These are phyloP conservation scores for Boletus sp. DNA, from an alignment of 1,284 basidiomycete genomes.

Conservation along the genomic window DNA sequence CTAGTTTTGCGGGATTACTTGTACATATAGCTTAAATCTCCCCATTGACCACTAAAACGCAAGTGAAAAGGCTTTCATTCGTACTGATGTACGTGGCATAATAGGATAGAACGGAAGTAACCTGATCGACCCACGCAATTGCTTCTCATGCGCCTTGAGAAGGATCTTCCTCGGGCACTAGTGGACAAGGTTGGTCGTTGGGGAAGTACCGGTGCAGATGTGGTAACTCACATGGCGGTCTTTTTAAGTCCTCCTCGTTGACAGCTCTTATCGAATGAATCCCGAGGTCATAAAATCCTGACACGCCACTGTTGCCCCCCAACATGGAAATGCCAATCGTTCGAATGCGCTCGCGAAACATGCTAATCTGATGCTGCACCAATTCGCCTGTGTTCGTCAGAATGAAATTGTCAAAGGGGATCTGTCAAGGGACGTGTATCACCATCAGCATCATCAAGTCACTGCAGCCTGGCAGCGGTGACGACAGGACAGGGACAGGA, in stretches of 20 bases:
- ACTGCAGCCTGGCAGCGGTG: no score
- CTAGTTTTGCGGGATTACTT: slow-evolving; percentile 14
- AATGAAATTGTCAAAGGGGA: slow-evolving; percentile 79
- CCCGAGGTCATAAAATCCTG: slow-evolving; percentile 72
- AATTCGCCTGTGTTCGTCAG: slow-evolving; percentile 81
- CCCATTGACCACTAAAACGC: slow-evolving; percentile 7
- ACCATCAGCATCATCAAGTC: slow-evolving; percentile 5
- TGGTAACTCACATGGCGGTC: slow-evolving; percentile 36
- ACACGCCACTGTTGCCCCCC: slow-evolving; percentile 69
- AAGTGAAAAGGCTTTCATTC: slow-evolving; percentile 1
- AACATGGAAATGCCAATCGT: slow-evolving; percentile 82
- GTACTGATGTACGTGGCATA: slow-evolving; percentile 2
- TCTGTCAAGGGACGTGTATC: slow-evolving; percentile 39
- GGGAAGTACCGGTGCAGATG: neutral
- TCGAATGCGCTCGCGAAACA: slow-evolving; percentile 72
- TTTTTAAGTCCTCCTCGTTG: slow-evolving; percentile 50
- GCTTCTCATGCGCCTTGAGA: slow-evolving; percentile 29
- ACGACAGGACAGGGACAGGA: no score
- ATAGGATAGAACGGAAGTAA: neutral
- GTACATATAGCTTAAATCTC: slow-evolving; percentile 27
- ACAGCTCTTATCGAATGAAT: slow-evolving; percentile 67
- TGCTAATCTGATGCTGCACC: slow-evolving; percentile 61
- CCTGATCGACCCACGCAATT: neutral
- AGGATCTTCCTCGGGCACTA: slow-evolving; percentile 32
- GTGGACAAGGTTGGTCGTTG: neutral